These are phyloP conservation scores for Chlorella ohadii DNA, from an alignment of 139 green algal species.

Conservation along the genomic window DNA sequence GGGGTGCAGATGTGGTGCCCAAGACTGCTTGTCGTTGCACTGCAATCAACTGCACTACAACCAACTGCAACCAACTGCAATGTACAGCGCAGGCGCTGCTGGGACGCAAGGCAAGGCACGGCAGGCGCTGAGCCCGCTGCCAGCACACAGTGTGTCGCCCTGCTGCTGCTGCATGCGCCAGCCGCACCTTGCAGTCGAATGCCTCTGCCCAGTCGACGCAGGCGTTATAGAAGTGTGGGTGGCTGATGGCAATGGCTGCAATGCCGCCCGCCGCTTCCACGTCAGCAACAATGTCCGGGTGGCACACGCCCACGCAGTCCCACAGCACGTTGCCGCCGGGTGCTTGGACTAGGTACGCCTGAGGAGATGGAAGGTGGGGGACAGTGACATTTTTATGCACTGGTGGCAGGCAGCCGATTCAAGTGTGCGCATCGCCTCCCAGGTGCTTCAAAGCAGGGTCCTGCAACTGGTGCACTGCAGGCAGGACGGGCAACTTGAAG, in stretches of 20 bases:
- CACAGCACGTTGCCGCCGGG: conserved; percentile 46
- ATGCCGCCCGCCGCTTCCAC: conserved; percentile 41
- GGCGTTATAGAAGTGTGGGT: conserved; percentile 51
- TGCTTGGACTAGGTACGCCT: conserved; percentile 22
- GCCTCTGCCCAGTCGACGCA: conserved; percentile 36
- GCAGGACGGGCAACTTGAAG: no score
- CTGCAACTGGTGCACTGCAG: no score
- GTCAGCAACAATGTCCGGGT: neutral
- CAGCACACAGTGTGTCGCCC: no score
- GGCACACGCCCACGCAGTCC: conserved; percentile 50
- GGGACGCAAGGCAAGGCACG: no score
- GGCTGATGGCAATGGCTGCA: conserved; percentile 47
- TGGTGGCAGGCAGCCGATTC: neutral
- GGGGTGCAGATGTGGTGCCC: neutral
- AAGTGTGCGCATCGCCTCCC: no score
- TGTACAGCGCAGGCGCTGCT: no score
- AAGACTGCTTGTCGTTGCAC: no score
- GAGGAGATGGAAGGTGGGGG: neutral
- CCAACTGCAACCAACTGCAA: no score
- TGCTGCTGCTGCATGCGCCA: no score
- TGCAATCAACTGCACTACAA: neutral
- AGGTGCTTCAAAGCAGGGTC: no score
- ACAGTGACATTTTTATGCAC: neutral
- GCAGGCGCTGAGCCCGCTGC: no score
- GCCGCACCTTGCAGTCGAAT: conserved; percentile 26